Base-by-base conservation (phyloP, 2,329 filamentous ascomycete species). In the Aspergillus fructus region DNA sequence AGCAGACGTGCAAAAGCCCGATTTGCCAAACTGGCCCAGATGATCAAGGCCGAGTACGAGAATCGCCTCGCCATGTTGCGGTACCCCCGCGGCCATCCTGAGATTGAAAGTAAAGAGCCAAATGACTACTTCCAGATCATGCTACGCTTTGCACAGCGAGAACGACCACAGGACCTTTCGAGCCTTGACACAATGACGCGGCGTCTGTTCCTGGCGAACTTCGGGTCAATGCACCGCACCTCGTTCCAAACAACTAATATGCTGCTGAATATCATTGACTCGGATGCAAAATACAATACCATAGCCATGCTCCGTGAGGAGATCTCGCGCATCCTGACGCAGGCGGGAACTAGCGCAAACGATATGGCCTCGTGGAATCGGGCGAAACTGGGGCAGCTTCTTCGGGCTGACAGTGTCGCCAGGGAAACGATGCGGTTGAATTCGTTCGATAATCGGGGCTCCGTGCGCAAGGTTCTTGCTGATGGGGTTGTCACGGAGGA, bases 121-220 rank as follows among this genome's bases (percentile, higher is more conserved):
- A 66, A 71, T 11, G 78, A 80, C 40, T 70, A 73, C 17, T 47
- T 79, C 2, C 77, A 79, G 59, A 73, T 76, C 64, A 78, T 79
- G 72, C 58, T 79, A 3, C 67, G 69, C 5, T 78, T 68, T 47
- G 78, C 72, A 1, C 55, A 69, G 17, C 69, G 69, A n/a, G 67
- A 79, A 46, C 70, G 77, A 0, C 74, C 69, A 0, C 53, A 74
- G 0, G 77, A 80, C 59, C 66, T 74, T 1, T 59, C 68, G 8
- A 57, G 63, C 53, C 52, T 63, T 1, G 39, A 59, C 24, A 56
- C 43, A 23, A 59, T 71, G 33, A 57, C 63, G 9, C 60, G 61
- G 15, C 62, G 68, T 8, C 58, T 70, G 48, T 55, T 54, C 3
- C 57, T 60, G 12, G 40, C 67, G 4, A 66, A 61, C 17, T 68